These are phyloP conservation scores for Barnettozyma sp. DNA, from an alignment of 805 yeast species.

Conservation along the genomic window DNA sequence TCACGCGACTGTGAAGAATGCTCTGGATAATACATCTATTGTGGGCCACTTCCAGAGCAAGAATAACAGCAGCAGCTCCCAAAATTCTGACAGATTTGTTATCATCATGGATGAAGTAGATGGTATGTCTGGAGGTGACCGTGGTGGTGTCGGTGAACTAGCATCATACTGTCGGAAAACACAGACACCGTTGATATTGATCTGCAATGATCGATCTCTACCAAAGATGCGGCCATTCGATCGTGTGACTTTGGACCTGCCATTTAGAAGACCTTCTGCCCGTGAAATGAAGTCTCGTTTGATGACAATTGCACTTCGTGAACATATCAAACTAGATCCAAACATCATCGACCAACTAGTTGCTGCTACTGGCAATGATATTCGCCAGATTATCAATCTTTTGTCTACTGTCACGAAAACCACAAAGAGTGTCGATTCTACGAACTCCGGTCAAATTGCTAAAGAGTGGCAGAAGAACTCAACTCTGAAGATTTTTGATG, in stretches of 20 bases:
- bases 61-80: slow-evolving; percentile 17
- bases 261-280: slow-evolving; percentile 86
- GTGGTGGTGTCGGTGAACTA: slow-evolving; percentile 96
- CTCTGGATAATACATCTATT: slow-evolving; percentile 76
- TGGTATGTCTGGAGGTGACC: slow-evolving; percentile 98
- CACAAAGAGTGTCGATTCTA: slow-evolving; percentile 52
- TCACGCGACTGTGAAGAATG: slow-evolving; percentile 59
- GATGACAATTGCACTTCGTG: slow-evolving; percentile 85
- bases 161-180: slow-evolving; percentile 83
- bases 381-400: slow-evolving; percentile 87
- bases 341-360: slow-evolving; percentile 77
- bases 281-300: slow-evolving; percentile 73
- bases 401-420: slow-evolving; percentile 80
- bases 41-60: slow-evolving; percentile 59
- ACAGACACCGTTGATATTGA: slow-evolving; percentile 81
- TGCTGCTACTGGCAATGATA: slow-evolving; percentile 80
- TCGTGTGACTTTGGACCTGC: slow-evolving; percentile 66
- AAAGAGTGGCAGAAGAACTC: slow-evolving; percentile 83
- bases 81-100: slow-evolving; percentile 55
- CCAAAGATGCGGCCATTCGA: slow-evolving; percentile 98
- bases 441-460: slow-evolving; percentile 55
- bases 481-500: slow-evolving; percentile 89
- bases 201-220: slow-evolving; percentile 85
- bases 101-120: slow-evolving; percentile 98
- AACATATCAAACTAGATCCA: slow-evolving; percentile 73